These are phyloP conservation scores for Phialocephala sp. DNA, from an alignment of 2,329 filamentous ascomycete species.

Conservation along the genomic window DNA sequence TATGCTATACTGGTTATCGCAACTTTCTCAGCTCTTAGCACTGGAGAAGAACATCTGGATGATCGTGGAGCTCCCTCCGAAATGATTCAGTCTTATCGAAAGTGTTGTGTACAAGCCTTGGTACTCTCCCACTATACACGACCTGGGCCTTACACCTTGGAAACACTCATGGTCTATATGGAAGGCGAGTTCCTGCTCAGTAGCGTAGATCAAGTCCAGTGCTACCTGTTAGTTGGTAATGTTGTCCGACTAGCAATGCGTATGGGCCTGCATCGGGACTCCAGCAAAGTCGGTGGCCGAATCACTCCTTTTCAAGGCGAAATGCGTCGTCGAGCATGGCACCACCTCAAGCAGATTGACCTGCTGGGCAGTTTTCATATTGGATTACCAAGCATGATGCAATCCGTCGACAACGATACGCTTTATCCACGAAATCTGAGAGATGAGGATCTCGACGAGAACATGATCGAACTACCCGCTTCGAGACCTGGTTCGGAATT, in stretches of 20 bases:
- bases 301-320: slow-evolving; percentile 78
- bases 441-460: slow-evolving; percentile 68
- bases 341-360: slow-evolving; percentile 63
- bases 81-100: slow-evolving; percentile 54
- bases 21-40: slow-evolving; percentile 49
- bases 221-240: slow-evolving; percentile 58
- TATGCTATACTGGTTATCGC: slow-evolving; percentile 42
- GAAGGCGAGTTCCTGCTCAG: slow-evolving; percentile 60
- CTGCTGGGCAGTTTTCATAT: slow-evolving; percentile 70
- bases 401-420: slow-evolving; percentile 67
- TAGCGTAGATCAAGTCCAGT: slow-evolving; percentile 57
- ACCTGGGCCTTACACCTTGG: slow-evolving; percentile 55
- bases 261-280: slow-evolving; percentile 63
- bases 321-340: slow-evolving; percentile 67
- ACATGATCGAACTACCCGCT: slow-evolving; percentile 59
- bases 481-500: slow-evolving; percentile 62
- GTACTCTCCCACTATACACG: slow-evolving; percentile 55
- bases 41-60: slow-evolving; percentile 53
- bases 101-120: slow-evolving; percentile 58
- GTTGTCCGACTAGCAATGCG: slow-evolving; percentile 61
- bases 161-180: slow-evolving; percentile 54
- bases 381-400: slow-evolving; percentile 70
- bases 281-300: slow-evolving; percentile 43
- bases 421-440: slow-evolving; percentile 64
- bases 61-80: slow-evolving; percentile 52